Evolutionary conservation across 768 basidiomycete species (phyloP).

Genomic region (Polyporus arcularius): DNA sequence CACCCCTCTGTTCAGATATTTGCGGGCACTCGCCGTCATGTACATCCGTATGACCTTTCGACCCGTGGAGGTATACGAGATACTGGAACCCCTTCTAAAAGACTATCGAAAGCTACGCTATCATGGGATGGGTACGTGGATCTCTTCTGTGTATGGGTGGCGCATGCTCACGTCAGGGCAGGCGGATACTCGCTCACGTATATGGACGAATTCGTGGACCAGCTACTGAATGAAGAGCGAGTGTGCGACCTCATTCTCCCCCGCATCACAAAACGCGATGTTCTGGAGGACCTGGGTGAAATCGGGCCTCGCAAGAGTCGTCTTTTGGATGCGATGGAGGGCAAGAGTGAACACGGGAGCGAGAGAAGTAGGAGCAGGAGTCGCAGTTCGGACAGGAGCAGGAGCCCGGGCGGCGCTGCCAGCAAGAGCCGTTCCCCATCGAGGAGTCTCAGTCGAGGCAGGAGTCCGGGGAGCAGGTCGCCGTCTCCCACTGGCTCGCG

Average conservation of each 20-base stretch:
- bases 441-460: conserved; percentile 9
- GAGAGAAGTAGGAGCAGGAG: conserved; percentile 41
- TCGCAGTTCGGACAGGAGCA: conserved; percentile 33
- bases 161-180: conserved; percentile 30
- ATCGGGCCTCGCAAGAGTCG: conserved; percentile 83
- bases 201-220: conserved; percentile 91
- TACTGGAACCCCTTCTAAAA: conserved; percentile 91
- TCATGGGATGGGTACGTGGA: conserved; percentile 69
- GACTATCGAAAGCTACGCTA: conserved; percentile 90
- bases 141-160: not conserved
- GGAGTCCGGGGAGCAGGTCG: conserved; percentile 14
- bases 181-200: conserved; percentile 85
- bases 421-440: conserved; percentile 8
- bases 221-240: conserved; percentile 82
- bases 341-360: conserved; percentile 54
- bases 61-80: conserved; percentile 87
- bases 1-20: conserved; percentile 58
- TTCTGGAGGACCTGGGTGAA: conserved; percentile 91
- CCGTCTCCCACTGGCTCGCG: conserved; percentile 50
- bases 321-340: conserved; percentile 87
- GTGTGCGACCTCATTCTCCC: conserved; percentile 97
- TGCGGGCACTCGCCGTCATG: conserved; percentile 89
- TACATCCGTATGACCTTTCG: conserved; percentile 96
- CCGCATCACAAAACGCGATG: conserved; percentile 79
- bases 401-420: conserved; percentile 4